These are phyloP conservation scores for Maudiozyma pseudohumilis DNA, from an alignment of 805 yeast genomes.

Conservation along the genomic window DNA sequence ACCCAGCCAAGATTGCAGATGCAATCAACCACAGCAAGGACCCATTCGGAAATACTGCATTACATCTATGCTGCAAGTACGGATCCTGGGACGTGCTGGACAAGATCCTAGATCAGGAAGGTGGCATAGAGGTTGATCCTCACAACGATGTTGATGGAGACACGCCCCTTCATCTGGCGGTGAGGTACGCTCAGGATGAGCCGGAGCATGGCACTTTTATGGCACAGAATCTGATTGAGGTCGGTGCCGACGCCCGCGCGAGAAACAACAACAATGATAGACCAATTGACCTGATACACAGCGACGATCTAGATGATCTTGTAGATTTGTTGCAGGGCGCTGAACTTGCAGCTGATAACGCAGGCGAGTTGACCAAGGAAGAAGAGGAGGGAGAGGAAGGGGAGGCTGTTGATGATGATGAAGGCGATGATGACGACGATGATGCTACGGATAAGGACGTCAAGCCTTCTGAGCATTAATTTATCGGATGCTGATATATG, in stretches of 20 bases:
- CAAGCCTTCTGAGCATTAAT: not conserved
- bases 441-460: not conserved
- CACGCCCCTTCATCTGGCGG: slow-evolving; percentile 86
- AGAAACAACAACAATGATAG: slow-evolving; percentile 54
- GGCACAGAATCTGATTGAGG: slow-evolving; percentile 75
- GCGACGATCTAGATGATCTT: slow-evolving; percentile 46
- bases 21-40: slow-evolving; percentile 64
- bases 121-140: slow-evolving; percentile 84
- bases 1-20: slow-evolving; percentile 29
- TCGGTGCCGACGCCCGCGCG: slow-evolving; percentile 74
- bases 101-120: slow-evolving; percentile 65
- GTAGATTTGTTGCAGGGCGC: slow-evolving; percentile 67
- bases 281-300: slow-evolving; percentile 61
- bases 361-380: slow-evolving; percentile 25
- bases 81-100: slow-evolving; percentile 88
- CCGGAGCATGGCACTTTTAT: slow-evolving; percentile 77
- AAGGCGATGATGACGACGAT: slow-evolving; percentile 4
- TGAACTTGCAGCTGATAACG: slow-evolving; percentile 52
- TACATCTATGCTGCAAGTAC: slow-evolving; percentile 70
- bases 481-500: no score
- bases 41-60: slow-evolving; percentile 68
- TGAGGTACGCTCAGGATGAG: slow-evolving; percentile 62
- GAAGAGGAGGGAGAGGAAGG: slow-evolving; percentile 31
- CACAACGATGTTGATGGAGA: slow-evolving; percentile 57
- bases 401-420: slow-evolving; percentile 23